Conservation (phyloP, 2,329 filamentous ascomycete species). For the Plenodomus tracheiphilus region DNA sequence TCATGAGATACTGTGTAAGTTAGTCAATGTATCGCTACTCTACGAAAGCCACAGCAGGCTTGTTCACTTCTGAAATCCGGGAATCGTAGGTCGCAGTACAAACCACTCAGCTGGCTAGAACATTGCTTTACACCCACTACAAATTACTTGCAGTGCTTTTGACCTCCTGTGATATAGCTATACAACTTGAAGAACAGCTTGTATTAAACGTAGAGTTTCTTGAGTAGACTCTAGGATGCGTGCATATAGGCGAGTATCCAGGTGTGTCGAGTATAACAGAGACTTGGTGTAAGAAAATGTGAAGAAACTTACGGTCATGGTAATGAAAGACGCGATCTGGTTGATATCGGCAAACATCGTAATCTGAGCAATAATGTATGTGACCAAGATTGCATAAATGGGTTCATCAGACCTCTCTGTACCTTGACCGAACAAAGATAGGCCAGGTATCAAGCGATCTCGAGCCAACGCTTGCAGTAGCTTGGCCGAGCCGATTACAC, state of each 20-base stretch:
- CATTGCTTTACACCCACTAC: too few relatives aligned
- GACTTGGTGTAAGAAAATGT: background rate
- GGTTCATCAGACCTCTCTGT: conserved; percentile 74
- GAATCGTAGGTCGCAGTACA: too few relatives aligned
- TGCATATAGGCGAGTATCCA: too few relatives aligned
- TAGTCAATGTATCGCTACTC: background rate
- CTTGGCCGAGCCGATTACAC: conserved; percentile 82
- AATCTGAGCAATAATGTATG: conserved; percentile 74
- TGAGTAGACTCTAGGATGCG: too few relatives aligned
- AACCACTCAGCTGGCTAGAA: too few relatives aligned
- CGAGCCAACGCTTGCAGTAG: conserved; percentile 80
- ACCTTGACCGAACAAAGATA: conserved; percentile 74
- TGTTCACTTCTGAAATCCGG: too few relatives aligned
- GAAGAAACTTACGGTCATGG: conserved; percentile 64
- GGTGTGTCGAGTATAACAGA: too few relatives aligned
- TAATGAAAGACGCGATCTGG: conserved; percentile 85
- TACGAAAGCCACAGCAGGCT: too few relatives aligned
- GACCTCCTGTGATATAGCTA: too few relatives aligned
- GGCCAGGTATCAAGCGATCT: conserved; percentile 76
- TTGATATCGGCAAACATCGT: conserved; percentile 84
- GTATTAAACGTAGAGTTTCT: too few relatives aligned
- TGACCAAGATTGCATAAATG: conserved; percentile 73
- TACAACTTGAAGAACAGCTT: too few relatives aligned
- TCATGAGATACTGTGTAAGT: conserved; percentile 70
- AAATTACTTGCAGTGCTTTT: too few relatives aligned